phyloP scores from a whole-genome alignment of 371 early-diverging fungal species.

The Mucor saturninus region DNA sequence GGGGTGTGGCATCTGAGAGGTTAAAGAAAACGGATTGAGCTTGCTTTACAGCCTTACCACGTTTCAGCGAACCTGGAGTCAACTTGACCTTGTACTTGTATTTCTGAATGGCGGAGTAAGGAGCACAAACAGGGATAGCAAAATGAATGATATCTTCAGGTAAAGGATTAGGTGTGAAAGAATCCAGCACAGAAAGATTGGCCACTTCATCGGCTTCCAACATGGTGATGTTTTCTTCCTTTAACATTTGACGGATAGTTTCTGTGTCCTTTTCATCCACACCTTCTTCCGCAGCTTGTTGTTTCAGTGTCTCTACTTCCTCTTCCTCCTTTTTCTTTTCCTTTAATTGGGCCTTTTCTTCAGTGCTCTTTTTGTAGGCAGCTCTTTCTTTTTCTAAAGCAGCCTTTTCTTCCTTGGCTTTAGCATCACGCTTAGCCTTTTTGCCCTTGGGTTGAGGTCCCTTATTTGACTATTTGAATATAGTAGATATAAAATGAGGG shows the following conservation, averaged over 20 bases:
- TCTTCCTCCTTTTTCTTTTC: conserved; percentile 8
- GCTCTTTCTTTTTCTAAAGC: conserved; percentile 31
- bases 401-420: conserved; percentile 53
- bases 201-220: conserved; percentile 70
- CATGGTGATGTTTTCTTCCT: conserved; percentile 76
- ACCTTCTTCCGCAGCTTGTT: conserved; percentile 1
- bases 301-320: conserved; percentile 4
- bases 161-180: conserved; percentile 77
- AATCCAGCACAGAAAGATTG: conserved; percentile 74
- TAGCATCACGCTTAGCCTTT: conserved; percentile 68
- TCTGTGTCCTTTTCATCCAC: conserved; percentile 56
- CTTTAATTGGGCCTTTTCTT: conserved; percentile 13
- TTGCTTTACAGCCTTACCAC: conserved; percentile 82
- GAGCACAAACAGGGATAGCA: conserved; percentile 97
- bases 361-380: conserved; percentile 35
- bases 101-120: conserved; percentile 85
- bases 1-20: conserved; percentile 54
- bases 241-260: conserved; percentile 69
- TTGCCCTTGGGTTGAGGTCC: conserved; percentile 78
- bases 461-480: conserved; percentile 60
- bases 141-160: conserved; percentile 83
- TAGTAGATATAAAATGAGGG: neutral
- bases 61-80: conserved; percentile 94
- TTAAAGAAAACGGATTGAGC: conserved; percentile 57
- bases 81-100: conserved; percentile 97